phyloP scores from a whole-genome alignment of 495 filamentous ascomycete species.

The Aspergillus incahuasiensis region DNA sequence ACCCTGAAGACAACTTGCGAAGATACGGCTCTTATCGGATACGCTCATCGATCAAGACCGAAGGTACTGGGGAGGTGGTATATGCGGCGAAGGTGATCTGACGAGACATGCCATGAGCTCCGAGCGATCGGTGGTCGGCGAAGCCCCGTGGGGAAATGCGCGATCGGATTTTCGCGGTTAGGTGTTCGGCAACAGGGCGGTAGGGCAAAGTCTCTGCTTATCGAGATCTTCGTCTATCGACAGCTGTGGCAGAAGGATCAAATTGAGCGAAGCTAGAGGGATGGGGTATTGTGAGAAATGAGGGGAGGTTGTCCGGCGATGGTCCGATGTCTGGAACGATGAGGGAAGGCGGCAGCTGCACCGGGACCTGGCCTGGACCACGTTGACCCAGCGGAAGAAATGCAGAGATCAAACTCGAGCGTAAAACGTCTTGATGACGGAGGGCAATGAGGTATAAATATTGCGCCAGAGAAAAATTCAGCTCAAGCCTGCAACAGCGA shows the following conservation, averaged over 20 bases:
- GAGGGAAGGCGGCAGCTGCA: slow-evolving; percentile 10
- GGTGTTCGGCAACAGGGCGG: not conserved
- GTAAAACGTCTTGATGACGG: not conserved
- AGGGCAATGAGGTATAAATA: not conserved
- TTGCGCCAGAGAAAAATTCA: not conserved
- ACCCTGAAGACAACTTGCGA: slow-evolving; percentile 40
- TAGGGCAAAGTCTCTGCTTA: not conserved
- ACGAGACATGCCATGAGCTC: slow-evolving; percentile 8
- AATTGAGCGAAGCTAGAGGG: not conserved
- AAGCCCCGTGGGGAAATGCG: slow-evolving; percentile 10
- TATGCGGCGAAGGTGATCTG: not conserved
- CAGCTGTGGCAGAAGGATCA: not conserved
- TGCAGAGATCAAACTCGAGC: not conserved
- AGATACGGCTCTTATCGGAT: slow-evolving; percentile 35
- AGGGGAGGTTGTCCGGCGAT: slow-evolving; percentile 5
- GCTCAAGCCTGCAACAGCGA: not conserved
- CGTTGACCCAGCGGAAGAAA: not conserved
- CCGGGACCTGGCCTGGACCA: not conserved
- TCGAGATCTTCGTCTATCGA: not conserved
- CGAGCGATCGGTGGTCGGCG: not conserved
- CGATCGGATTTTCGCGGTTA: not conserved
- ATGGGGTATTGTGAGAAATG: not conserved
- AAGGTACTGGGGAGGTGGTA: not conserved
- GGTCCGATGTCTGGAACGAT: slow-evolving; percentile 5
- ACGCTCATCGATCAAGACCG: slow-evolving; percentile 11